A percentile compares a stretch with the other conserved stretches of the same genome.
Conservation (phyloP, 2,329 filamentous ascomycete species). For the Fusarium agapanthi region DNA sequence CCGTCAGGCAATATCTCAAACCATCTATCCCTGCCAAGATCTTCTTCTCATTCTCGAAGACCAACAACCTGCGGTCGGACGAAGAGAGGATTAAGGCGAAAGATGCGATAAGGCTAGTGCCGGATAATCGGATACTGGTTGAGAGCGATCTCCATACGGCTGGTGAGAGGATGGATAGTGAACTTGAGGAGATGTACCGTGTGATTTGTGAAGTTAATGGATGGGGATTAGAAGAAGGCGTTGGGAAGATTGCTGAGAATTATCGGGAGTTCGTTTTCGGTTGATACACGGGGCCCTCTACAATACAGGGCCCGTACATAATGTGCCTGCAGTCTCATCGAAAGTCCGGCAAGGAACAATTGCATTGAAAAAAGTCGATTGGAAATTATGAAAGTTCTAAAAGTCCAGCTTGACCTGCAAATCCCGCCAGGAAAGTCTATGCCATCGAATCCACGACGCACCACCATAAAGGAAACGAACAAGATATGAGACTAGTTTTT, state of each 20-base stretch:
- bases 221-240: constrained; percentile 76
- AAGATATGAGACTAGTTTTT: no score
- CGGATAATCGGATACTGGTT: constrained; percentile 78
- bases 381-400: neutral
- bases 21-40: constrained; percentile 75
- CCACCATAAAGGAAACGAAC: fast-evolving
- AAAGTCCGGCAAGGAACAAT: no score
- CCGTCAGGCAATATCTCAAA: constrained; percentile 78
- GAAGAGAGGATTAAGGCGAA: constrained; percentile 60
- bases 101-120: constrained; percentile 73
- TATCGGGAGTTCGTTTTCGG: constrained; percentile 80
- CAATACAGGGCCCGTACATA: fast-evolving
- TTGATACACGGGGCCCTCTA: fast-evolving
- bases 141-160: constrained; percentile 89
- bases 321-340: no score
- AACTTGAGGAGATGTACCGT: constrained; percentile 75
- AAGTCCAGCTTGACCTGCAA: neutral
- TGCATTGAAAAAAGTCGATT: fast-evolving
- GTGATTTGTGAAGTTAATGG: constrained; percentile 77
- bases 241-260: constrained; percentile 72
- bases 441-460: neutral
- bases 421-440: neutral
- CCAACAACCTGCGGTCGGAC: constrained; percentile 73
- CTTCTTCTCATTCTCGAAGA: constrained; percentile 86
- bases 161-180: constrained; percentile 78